Evolutionary conservation across 306 rosid genomes (phyloP).

Genomic region (Prunus padus): DNA sequence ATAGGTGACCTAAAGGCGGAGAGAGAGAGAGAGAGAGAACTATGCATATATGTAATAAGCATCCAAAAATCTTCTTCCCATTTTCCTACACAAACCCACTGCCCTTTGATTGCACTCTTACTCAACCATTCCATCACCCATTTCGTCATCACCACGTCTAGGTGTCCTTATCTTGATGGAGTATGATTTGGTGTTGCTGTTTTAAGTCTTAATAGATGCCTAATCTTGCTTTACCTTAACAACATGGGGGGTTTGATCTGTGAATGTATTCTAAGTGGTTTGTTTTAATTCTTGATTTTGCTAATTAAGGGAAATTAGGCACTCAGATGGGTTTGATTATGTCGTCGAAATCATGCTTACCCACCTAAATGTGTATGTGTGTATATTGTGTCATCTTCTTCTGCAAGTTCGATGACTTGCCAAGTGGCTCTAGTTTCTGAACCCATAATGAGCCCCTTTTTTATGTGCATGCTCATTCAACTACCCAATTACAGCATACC

Average conservation of each 20-base stretch:
- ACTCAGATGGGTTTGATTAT: constrained; percentile 14
- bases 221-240: constrained; percentile 14
- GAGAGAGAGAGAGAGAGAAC: neutral
- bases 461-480: constrained; percentile 1
- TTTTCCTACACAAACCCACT: constrained; percentile 41
- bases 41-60: constrained; percentile 8
- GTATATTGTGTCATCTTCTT: neutral
- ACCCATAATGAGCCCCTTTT: neutral
- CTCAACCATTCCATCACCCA: constrained; percentile 65
- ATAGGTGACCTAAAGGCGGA: constrained; percentile 38
- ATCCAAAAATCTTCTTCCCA: constrained; percentile 22
- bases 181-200: constrained; percentile 19
- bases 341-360: neutral
- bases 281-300: neutral
- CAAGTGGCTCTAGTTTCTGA: constrained; percentile 12
- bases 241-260: constrained; percentile 3
- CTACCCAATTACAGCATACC: constrained; percentile 7
- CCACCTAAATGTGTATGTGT: neutral
- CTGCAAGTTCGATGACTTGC: neutral
- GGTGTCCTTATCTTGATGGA: constrained; percentile 42
- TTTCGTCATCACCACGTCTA: constrained; percentile 78
- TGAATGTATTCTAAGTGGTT: neutral
- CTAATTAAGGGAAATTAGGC: neutral
- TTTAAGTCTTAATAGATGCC: constrained; percentile 17
- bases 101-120: constrained; percentile 61